Conservation (phyloP, 208 protist genomes). For the Phytomonas francai region DNA sequence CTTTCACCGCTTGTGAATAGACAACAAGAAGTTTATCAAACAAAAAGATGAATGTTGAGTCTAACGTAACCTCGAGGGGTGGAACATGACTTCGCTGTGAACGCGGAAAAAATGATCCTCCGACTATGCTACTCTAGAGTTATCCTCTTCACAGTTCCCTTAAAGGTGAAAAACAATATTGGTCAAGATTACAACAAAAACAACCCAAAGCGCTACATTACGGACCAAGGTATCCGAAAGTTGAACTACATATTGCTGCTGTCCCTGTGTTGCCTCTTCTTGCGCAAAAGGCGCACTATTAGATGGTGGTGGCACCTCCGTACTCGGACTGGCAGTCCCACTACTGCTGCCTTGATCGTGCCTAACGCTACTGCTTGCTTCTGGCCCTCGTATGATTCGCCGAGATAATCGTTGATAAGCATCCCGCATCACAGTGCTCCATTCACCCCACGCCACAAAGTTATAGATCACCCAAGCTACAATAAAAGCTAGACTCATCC, state of each 20-base stretch:
- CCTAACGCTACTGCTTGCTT: neutral
- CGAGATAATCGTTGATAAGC: neutral
- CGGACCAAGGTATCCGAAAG: neutral
- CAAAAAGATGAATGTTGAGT: neutral
- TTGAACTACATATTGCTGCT: neutral
- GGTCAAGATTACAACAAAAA: constrained; percentile 1
- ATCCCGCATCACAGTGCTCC: neutral
- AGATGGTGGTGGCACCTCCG: neutral
- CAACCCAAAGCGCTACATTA: neutral
- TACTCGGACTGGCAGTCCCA: neutral
- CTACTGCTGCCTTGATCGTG: neutral
- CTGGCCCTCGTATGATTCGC: neutral
- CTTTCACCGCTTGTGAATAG: neutral
- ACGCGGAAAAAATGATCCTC: neutral
- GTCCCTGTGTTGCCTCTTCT: neutral
- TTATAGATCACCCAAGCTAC: neutral
- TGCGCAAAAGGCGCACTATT: neutral
- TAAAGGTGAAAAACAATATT: neutral
- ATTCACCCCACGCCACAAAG: constrained; percentile 2
- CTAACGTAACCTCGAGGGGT: neutral
- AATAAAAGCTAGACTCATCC: constrained; percentile 18
- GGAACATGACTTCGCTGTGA: neutral
- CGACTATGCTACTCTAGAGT: neutral
- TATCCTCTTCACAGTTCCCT: neutral
- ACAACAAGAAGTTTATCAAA: neutral